phyloP scores from a whole-genome alignment of 2,329 filamentous ascomycete genomes.

The Cucurbitaria berberidis region DNA sequence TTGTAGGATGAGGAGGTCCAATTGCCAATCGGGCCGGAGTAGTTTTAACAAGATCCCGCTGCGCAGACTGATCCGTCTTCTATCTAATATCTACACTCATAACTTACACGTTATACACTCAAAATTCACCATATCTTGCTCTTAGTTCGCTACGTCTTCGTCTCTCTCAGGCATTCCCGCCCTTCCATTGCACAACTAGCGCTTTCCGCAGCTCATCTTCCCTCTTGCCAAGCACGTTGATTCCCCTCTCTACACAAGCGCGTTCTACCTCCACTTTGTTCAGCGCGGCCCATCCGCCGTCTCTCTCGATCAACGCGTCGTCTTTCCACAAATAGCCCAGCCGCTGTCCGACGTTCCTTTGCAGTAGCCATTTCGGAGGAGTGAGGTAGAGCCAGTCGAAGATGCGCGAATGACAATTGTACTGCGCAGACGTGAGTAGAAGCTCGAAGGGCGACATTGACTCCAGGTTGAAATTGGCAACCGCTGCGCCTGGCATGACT shows the following conservation, averaged over 20 bases:
- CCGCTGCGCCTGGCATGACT: neutral
- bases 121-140: no score
- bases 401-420: slow-evolving; percentile 31
- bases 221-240: slow-evolving; percentile 34
- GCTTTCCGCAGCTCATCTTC: slow-evolving; percentile 36
- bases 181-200: slow-evolving; percentile 13
- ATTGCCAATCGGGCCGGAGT: no score
- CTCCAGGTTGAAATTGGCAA: slow-evolving; percentile 5
- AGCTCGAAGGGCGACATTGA: slow-evolving; percentile 25
- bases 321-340: slow-evolving; percentile 72
- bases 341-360: slow-evolving; percentile 58
- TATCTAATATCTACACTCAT: no score
- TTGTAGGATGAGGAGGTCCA: no score
- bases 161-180: neutral
- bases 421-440: slow-evolving; percentile 21
- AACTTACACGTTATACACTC: no score
- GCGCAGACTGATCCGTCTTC: no score
- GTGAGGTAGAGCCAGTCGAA: slow-evolving; percentile 53
- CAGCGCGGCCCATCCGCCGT: slow-evolving; percentile 67
- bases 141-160: neutral
- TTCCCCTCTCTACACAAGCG: slow-evolving; percentile 67
- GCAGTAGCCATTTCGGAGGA: slow-evolving; percentile 58
- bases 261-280: slow-evolving; percentile 69
- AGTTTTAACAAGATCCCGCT: no score
- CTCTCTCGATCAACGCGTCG: slow-evolving; percentile 69